Percentiles rank a stretch among this genome's conserved stretches.
Conservation (phyloP, 441 rosid species). For the Lepidium campestre region DNA sequence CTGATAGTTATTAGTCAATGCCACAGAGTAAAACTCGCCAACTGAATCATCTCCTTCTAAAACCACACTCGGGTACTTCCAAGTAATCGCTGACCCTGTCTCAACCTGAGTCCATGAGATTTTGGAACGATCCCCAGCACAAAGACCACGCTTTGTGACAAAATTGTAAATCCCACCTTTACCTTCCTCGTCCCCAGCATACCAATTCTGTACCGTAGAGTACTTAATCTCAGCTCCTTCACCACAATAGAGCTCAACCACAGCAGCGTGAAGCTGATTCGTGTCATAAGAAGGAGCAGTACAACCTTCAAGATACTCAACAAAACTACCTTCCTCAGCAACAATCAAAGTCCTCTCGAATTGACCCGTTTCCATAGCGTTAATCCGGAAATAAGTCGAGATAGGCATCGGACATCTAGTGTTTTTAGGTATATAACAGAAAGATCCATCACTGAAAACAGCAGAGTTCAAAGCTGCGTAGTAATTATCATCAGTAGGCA, state of each 20-base stretch:
- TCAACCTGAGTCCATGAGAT: slow-evolving; percentile 99
- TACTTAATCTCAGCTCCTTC: slow-evolving; percentile 83
- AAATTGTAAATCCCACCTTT: slow-evolving; percentile 88
- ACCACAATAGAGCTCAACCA: slow-evolving; percentile 82
- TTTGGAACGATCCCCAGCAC: slow-evolving; percentile 72
- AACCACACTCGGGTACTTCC: slow-evolving; percentile 94
- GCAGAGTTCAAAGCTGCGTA: slow-evolving; percentile 86
- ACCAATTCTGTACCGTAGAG: slow-evolving; percentile 97
- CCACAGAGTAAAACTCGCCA: slow-evolving; percentile 91
- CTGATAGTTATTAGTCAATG: slow-evolving; percentile 81
- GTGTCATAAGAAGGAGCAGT: slow-evolving; percentile 89
- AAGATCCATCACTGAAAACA: slow-evolving; percentile 86
- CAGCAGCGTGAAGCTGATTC: slow-evolving; percentile 94
- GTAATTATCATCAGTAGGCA: slow-evolving; percentile 78
- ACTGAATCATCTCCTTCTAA: slow-evolving; percentile 81
- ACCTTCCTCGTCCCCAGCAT: slow-evolving; percentile 88
- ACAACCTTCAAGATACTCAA: slow-evolving; percentile 94
- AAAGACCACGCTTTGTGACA: slow-evolving; percentile 87
- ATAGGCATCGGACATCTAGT: slow-evolving; percentile 90
- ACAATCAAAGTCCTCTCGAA: slow-evolving; percentile 96
- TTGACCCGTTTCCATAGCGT: slow-evolving; percentile 90
- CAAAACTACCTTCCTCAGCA: slow-evolving; percentile 87
- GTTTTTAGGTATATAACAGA: slow-evolving; percentile 77
- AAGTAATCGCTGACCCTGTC: slow-evolving; percentile 88
- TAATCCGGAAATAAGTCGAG: slow-evolving; percentile 85